phyloP scores from a whole-genome alignment of 805 yeast species.

The Suhomyces sp. region DNA sequence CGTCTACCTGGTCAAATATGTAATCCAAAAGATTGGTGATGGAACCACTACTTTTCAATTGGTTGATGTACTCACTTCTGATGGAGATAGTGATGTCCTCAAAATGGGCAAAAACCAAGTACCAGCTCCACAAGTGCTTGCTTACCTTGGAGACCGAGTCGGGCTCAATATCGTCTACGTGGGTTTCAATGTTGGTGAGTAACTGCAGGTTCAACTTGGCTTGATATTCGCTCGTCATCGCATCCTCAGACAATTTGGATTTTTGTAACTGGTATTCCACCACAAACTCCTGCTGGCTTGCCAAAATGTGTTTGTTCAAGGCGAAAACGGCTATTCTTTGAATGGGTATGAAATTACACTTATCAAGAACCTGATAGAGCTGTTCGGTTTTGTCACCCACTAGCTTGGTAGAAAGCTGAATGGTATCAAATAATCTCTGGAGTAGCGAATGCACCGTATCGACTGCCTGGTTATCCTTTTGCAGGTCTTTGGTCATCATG shows the following conservation, averaged over 20 bases:
- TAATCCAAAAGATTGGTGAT: conserved; percentile 51
- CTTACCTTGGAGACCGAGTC: conserved; percentile 18
- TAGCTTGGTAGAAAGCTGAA: conserved; percentile 22
- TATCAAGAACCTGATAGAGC: conserved; percentile 31
- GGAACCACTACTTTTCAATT: conserved; percentile 46
- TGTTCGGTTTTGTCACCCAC: conserved; percentile 30
- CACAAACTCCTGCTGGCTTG: conserved; percentile 55
- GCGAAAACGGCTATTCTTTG: conserved; percentile 45
- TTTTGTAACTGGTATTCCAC: conserved; percentile 58
- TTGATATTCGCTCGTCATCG: conserved; percentile 18
- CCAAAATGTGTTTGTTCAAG: conserved; percentile 39
- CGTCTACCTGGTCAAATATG: conserved; percentile 53
- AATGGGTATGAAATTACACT: conserved; percentile 18
- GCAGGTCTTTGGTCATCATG: conserved; percentile 13
- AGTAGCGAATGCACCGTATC: conserved; percentile 35
- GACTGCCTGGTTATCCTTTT: conserved; percentile 30
- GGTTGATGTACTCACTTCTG: conserved; percentile 56
- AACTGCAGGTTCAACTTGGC: conserved; percentile 37
- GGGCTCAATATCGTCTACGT: conserved; percentile 17
- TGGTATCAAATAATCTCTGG: conserved; percentile 23
- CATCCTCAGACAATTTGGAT: conserved; percentile 22
- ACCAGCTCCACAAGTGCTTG: conserved; percentile 67
- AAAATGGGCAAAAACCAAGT: conserved; percentile 57
- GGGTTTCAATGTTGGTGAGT: conserved; percentile 1
- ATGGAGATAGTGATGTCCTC: conserved; percentile 62